A percentile compares a stretch with the other conserved stretches of the same genome.
Evolutionary conservation across 2,329 filamentous ascomycete species (phyloP).

Genomic region (Ophiostoma tasmaniense): DNA sequence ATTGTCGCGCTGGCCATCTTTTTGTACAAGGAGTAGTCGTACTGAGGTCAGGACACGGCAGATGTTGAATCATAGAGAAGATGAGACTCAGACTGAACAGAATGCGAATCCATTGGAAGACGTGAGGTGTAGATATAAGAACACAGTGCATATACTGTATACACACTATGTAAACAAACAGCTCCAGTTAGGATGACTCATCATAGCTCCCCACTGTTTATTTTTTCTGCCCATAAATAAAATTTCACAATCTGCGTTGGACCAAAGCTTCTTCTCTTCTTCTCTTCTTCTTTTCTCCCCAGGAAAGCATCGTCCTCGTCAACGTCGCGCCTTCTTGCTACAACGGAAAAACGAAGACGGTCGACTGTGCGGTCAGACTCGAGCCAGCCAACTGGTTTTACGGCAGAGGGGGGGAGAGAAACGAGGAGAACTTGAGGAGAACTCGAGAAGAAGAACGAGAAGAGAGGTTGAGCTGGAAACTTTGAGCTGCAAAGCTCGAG

Average conservation of each 20-base stretch:
- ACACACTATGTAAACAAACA: neutral
- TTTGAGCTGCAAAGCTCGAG: neutral
- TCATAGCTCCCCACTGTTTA: neutral
- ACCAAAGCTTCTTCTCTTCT: neutral
- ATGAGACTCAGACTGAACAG: too few relatives aligned
- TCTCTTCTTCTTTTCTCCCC: conserved; percentile 10
- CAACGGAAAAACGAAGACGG: conserved; percentile 20
- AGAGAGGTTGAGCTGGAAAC: neutral
- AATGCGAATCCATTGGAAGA: too few relatives aligned
- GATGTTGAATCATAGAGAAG: too few relatives aligned
- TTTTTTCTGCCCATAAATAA: conserved; percentile 13
- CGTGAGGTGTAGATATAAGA: neutral
- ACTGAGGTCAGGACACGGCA: neutral
- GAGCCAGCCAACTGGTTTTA: neutral
- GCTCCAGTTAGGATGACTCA: neutral
- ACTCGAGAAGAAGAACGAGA: neutral
- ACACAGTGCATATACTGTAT: neutral
- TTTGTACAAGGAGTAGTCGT: neutral
- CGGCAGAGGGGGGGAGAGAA: neutral
- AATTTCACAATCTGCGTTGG: conserved; percentile 4
- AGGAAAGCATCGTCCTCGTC: conserved; percentile 21
- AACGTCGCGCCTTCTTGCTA: conserved; percentile 24
- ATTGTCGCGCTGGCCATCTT: neutral
- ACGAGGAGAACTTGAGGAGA: too few relatives aligned
- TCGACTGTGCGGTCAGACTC: neutral